A percentile compares a stretch with the other conserved stretches of the same genome.
phyloP scores from a whole-genome alignment of 2,329 filamentous ascomycete genomes.

The Akanthomyces dipterigenus region DNA sequence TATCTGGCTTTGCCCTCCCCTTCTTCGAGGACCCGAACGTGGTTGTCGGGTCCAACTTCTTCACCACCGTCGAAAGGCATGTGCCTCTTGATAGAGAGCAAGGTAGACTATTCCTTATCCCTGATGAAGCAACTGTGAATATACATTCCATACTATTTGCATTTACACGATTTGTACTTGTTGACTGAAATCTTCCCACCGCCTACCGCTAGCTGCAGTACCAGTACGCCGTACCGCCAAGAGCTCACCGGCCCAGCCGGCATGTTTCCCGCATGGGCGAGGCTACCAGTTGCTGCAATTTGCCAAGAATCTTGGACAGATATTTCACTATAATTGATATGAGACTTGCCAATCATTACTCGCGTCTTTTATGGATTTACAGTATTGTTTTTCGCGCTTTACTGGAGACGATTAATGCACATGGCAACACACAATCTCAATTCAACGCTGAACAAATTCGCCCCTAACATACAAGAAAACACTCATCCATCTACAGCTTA shows the following conservation, averaged over 20 bases:
- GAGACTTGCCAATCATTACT: too few species aligned
- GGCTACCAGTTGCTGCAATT: neutral
- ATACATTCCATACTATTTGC: neutral
- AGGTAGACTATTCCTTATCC: neutral
- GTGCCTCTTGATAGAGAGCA: neutral
- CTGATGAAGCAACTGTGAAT: neutral
- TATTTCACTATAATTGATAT: too few species aligned
- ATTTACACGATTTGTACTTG: neutral
- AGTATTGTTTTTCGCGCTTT: too few species aligned
- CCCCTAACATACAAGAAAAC: neutral
- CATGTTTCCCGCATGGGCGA: neutral
- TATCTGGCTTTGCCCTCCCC: too few species aligned
- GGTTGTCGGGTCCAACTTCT: too few species aligned
- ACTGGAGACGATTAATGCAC: too few species aligned
- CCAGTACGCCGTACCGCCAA: neutral
- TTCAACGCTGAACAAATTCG: neutral
- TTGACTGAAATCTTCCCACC: neutral
- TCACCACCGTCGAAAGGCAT: too few species aligned
- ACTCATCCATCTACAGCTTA: slow-evolving; percentile 14
- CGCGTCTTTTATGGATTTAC: too few species aligned
- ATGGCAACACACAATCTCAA: neutral
- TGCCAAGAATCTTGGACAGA: neutral
- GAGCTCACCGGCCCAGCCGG: neutral
- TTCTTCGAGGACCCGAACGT: too few species aligned
- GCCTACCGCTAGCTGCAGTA: neutral